Evolutionary conservation across 2,329 filamentous ascomycete genomes (phyloP).

Genomic region (Simplicillium sp.): DNA sequence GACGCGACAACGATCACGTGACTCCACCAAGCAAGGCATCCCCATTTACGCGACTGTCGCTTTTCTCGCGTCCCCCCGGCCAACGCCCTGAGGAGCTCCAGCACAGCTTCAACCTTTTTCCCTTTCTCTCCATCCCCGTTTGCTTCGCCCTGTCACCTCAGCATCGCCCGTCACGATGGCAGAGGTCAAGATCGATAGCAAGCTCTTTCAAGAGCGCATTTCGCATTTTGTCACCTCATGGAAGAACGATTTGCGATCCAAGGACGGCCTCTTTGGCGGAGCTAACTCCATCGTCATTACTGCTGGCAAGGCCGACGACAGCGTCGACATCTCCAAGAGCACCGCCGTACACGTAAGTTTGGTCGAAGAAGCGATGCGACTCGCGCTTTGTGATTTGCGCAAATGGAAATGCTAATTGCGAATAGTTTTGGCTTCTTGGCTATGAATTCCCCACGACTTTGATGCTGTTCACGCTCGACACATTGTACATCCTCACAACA

Average conservation of each 20-base stretch:
- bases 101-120: conserved; percentile 13
- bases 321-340: conserved; percentile 83
- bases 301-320: conserved; percentile 92
- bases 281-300: conserved; percentile 79
- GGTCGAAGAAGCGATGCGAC: no score
- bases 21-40: no score
- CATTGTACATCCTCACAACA: conserved; percentile 86
- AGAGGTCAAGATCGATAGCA: conserved; percentile 93
- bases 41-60: conserved; percentile 31
- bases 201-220: conserved; percentile 87
- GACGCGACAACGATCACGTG: no score
- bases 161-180: conserved; percentile 42
- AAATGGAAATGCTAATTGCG: neutral
- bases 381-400: no score
- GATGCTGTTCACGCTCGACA: conserved; percentile 82
- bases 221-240: conserved; percentile 80
- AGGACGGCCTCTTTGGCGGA: conserved; percentile 77
- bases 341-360: conserved; percentile 82
- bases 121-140: conserved; percentile 14
- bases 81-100: conserved; percentile 4
- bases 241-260: conserved; percentile 90
- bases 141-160: conserved; percentile 11
- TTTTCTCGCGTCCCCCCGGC: conserved; percentile 26
- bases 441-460: conserved; percentile 97
- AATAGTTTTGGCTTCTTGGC: conserved; percentile 91